phyloP scores from a whole-genome alignment of 176 grass and related monocot genomes.

The Puya raimondii region DNA sequence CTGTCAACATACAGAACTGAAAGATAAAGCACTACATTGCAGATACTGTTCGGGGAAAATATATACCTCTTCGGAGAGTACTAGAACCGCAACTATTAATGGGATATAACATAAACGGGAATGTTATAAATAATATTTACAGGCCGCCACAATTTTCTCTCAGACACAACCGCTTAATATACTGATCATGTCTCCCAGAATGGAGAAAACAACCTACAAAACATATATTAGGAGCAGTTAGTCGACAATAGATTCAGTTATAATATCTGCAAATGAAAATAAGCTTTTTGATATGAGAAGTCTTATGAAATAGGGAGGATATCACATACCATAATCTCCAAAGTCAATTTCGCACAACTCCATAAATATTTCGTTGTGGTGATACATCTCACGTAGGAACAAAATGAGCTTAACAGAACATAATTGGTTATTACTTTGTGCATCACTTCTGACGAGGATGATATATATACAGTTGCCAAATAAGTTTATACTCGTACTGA shows the following conservation, averaged over 20 bases:
- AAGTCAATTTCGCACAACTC: not conserved
- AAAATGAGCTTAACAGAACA: not conserved
- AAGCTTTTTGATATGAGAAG: not conserved
- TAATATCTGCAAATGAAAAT: not conserved
- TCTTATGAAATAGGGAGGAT: not conserved
- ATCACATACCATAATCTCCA: not conserved
- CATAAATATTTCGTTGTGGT: not conserved
- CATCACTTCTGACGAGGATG: not conserved
- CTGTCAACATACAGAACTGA: not conserved
- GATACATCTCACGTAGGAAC: not conserved
- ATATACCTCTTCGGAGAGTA: not conserved
- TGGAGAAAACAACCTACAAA: not conserved
- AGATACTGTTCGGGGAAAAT: not conserved
- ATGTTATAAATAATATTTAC: not conserved
- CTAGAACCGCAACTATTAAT: not conserved
- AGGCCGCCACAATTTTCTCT: not conserved
- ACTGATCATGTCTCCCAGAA: not conserved
- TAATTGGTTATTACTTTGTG: not conserved
- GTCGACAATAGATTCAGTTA: not conserved
- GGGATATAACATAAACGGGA: not conserved
- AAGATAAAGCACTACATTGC: not conserved
- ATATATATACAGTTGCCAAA: not conserved
- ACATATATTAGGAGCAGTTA: not conserved
- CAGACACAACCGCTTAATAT: not conserved
- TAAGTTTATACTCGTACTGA: conserved; percentile 1